A percentile compares a stretch with the other conserved stretches of the same genome.
phyloP scores from a whole-genome alignment of 2,329 filamentous ascomycete species.

The Penicillium corylophilum region DNA sequence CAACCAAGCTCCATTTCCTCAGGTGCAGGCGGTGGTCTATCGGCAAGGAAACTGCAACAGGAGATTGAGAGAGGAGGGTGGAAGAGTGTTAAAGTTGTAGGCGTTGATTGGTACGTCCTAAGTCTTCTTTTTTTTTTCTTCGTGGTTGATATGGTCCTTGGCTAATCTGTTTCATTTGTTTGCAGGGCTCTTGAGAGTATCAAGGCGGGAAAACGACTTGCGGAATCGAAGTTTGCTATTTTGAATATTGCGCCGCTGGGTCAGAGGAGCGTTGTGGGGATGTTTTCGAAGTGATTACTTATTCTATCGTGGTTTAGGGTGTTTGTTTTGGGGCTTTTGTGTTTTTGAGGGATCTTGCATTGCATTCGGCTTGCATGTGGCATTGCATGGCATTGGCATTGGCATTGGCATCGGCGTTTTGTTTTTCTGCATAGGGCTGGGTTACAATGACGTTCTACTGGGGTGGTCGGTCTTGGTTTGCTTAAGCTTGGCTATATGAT shows the following conservation, averaged over 20 bases:
- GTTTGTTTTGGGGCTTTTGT: neutral
- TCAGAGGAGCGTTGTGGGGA: constrained; percentile 64
- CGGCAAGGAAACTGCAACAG: constrained; percentile 75
- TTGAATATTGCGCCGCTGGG: constrained; percentile 61
- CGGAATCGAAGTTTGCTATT: constrained; percentile 70
- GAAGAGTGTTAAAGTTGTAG: constrained; percentile 73
- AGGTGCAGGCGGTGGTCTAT: constrained; percentile 71
- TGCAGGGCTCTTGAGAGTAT: constrained; percentile 78
- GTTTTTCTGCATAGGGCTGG: neutral
- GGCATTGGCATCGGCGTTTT: neutral
- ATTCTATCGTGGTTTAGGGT: neutral
- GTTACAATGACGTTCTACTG: neutral
- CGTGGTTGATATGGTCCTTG: constrained; percentile 7
- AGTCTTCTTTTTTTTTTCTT: no score
- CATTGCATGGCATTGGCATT: constrained; percentile 4
- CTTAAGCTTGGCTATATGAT: neutral
- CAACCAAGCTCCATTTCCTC: constrained; percentile 49
- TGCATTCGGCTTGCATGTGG: neutral
- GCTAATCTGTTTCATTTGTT: constrained; percentile 28
- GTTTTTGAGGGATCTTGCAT: neutral
- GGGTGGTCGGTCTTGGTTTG: neutral
- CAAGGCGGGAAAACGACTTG: constrained; percentile 68
- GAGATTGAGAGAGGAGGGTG: constrained; percentile 70
- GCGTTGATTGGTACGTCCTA: constrained; percentile 75
- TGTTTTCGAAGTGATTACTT: constrained; percentile 36